Evolutionary conservation across 495 filamentous ascomycete species (phyloP), one percentile per base, ranked within the genome.

Genomic region (Rusavskia elegans): DNA sequence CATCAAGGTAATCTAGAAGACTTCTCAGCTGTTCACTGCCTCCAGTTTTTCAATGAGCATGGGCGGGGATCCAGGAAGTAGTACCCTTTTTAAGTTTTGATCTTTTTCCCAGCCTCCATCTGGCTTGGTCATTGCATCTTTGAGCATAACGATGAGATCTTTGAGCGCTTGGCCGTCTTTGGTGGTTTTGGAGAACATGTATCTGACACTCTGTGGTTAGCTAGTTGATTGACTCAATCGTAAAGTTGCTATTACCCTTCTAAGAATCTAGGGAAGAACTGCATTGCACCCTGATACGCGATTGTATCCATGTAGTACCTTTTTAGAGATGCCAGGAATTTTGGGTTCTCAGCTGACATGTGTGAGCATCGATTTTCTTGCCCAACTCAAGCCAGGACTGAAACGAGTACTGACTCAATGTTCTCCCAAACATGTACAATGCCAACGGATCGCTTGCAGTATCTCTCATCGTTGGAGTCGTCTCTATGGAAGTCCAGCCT

Each of bases 351-450:
- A 3, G 32, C 32, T 35, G 32, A 35, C 32, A 35, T 14, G 7
- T 5, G 9, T 35, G 0, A 35, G 32, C 9, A 35, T 11, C 5
- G 6, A 7, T 35, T 35, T 35, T 14, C 9, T 10, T 35, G 32
- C 32, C 2, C 32, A 14, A 10, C 9, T 10, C 32, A 35, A 14
- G 9, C 13, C 13, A 2, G 32, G 32, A 13, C 9, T 1, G 13
- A 35, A 35, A 14, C 3, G 13, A 5, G 48, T 13, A 48, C 54
- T 35, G 44, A 60, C 58, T 35, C 20, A 60, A 44, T 11, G 49
- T 52, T 14, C 55, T 40, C 11, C 58, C 58, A 53, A 60, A 60
- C 17, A 58, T 50, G 6, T 52, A 52, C 10, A 57, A 40, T 13
- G 29, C 49, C 40, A 60, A 45, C 46, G 50, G 27, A 14, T 48